These are phyloP conservation scores for Trametes elegans DNA, from an alignment of 768 basidiomycete genomes.

Conservation along the genomic window DNA sequence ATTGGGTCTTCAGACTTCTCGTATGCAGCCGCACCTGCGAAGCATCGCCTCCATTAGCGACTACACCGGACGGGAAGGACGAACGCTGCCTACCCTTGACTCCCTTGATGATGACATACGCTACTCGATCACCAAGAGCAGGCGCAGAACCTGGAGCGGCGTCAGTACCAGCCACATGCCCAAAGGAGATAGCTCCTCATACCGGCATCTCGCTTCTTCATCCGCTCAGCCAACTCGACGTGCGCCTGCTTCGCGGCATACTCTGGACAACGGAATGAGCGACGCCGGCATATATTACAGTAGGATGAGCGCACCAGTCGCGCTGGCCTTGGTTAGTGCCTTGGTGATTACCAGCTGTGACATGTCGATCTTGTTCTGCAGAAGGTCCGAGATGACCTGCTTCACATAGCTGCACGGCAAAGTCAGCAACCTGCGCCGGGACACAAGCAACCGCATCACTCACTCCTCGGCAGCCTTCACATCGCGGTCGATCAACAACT, in stretches of 20 bases:
- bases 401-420: slow-evolving; percentile 75
- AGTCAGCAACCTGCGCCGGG: background rate
- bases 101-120: slow-evolving; percentile 97
- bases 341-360: slow-evolving; percentile 99
- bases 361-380: slow-evolving; percentile 98
- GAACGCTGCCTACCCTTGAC: slow-evolving; percentile 89
- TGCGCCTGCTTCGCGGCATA: slow-evolving; percentile 96
- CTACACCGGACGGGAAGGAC: background rate
- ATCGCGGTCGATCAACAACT: slow-evolving; percentile 95
- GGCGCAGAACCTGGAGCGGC: slow-evolving; percentile 79
- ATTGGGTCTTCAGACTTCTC: slow-evolving; percentile 99
- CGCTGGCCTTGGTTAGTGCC: slow-evolving; percentile 86
- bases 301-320: slow-evolving; percentile 30
- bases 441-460: slow-evolving; percentile 25
- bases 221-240: slow-evolving; percentile 91
- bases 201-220: slow-evolving; percentile 95
- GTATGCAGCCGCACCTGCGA: slow-evolving; percentile 94
- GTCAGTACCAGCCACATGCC: background rate
- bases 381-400: slow-evolving; percentile 86
- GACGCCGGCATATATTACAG: background rate
- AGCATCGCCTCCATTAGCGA: too few relatives aligned
- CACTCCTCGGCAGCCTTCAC: slow-evolving; percentile 92
- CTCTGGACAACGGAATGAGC: slow-evolving; percentile 44
- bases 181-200: slow-evolving; percentile 13
- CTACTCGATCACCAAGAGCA: slow-evolving; percentile 96